These are phyloP conservation scores for Chlamydomonas sphaeroides DNA, from an alignment of 139 green algal genomes.

Conservation along the genomic window DNA sequence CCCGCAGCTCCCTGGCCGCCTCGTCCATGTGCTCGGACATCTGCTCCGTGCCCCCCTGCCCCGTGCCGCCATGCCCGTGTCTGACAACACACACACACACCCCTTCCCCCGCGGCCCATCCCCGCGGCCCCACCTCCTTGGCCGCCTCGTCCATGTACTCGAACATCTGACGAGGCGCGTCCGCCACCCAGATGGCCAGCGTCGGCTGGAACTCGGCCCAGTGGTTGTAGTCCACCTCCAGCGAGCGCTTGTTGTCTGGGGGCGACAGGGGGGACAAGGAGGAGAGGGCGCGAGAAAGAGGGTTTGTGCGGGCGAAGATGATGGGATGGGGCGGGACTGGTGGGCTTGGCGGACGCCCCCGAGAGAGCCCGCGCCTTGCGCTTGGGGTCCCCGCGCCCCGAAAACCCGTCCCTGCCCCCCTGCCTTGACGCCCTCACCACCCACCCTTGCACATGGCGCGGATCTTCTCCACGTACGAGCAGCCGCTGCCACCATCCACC, in stretches of 20 bases:
- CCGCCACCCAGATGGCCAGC: slow-evolving; percentile 87
- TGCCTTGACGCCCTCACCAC: neutral
- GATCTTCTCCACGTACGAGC: slow-evolving; percentile 38
- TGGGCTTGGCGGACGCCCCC: too few relatives aligned
- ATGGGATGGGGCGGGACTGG: too few relatives aligned
- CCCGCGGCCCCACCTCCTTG: neutral
- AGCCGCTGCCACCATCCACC: neutral
- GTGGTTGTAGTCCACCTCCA: slow-evolving; percentile 92
- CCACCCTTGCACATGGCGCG: slow-evolving; percentile 54
- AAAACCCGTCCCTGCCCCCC: slow-evolving; percentile 6
- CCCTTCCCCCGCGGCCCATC: neutral
- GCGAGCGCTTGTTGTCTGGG: slow-evolving; percentile 75
- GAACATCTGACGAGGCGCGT: slow-evolving; percentile 84
- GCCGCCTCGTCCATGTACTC: slow-evolving; percentile 47
- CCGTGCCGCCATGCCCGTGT: too few relatives aligned
- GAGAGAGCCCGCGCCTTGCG: too few relatives aligned
- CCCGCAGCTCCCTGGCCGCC: too few relatives aligned
- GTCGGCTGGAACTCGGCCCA: slow-evolving; percentile 62
- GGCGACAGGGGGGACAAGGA: neutral
- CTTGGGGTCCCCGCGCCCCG: too few relatives aligned
- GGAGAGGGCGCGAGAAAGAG: too few relatives aligned
- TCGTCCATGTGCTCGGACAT: too few relatives aligned
- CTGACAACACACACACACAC: neutral
- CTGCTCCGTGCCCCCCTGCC: too few relatives aligned
- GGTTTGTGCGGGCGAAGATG: too few relatives aligned